phyloP scores from a whole-genome alignment of 441 rosid genomes.

The Manihot esculenta region DNA sequence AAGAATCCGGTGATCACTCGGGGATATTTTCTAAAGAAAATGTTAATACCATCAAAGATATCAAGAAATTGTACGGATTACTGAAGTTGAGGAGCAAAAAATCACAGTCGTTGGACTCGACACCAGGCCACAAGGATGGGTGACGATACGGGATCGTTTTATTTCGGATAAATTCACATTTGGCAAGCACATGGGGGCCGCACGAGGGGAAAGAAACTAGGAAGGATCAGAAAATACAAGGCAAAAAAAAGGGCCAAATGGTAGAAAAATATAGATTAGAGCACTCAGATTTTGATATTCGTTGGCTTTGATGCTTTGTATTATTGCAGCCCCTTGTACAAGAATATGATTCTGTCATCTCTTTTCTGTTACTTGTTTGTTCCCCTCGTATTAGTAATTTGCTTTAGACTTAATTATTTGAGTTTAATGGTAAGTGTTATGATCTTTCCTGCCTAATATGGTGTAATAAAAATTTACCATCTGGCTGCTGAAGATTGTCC shows the following conservation, averaged over 20 bases:
- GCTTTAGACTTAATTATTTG: neutral
- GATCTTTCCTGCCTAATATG: no score
- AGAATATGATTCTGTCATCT: conserved; percentile 12
- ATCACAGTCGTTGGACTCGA: conserved; percentile 42
- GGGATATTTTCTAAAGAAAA: conserved; percentile 47
- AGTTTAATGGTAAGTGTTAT: no score
- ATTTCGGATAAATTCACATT: neutral
- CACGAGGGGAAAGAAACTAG: no score
- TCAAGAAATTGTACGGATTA: conserved; percentile 66
- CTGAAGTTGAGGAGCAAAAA: conserved; percentile 53
- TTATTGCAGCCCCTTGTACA: neutral
- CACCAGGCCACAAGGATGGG: conserved; percentile 23
- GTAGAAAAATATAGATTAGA: conserved; percentile 14
- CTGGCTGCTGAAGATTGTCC: no score
- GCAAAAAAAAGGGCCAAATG: neutral
- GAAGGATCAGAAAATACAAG: neutral
- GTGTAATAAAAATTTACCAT: no score
- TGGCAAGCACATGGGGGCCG: no score
- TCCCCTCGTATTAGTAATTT: neutral
- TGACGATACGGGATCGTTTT: conserved; percentile 18
- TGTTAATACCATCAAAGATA: conserved; percentile 54
- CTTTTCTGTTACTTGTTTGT: no score
- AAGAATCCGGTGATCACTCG: conserved; percentile 39
- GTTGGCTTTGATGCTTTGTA: conserved; percentile 10
- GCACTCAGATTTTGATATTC: neutral